Base-by-base conservation (phyloP, 345 rosid species). In the Lagerstroemia speciosa region DNA sequence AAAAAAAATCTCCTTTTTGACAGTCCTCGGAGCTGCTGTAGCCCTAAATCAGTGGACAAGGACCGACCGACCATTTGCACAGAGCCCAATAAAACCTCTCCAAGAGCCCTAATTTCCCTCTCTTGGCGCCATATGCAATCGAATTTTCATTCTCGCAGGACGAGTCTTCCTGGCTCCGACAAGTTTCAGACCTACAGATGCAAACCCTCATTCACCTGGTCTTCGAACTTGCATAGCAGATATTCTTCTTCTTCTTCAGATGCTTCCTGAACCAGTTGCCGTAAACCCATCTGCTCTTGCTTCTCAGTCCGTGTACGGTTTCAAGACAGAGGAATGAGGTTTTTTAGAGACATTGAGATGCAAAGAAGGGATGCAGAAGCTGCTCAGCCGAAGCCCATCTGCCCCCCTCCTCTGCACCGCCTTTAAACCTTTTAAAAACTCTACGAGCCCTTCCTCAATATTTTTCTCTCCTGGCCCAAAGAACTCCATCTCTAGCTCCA, bases 371-470 rank as follows among this genome's bases (percentile, higher is more conserved):
- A 75, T 75, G 78, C 74, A 67, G 78, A 69, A 75, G 68, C 71
- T 75, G 74, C 67, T 75, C 6, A 62, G 46, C 46, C 14, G 74
- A 36, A 66, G 68, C 68, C 65, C 71, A 26, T 62, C 78, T 41
- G 62, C 63, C 62, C 70, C 70, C 64, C 62, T 83, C 74, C 80
- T 87, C 82, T 85, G 77, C 26, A 29, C 79, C 34, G 11, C 78
- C 38, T 68, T 77, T 50, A 84, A 67, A 55, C 78, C 86, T 30
- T 65, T 68, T 53, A 27, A 22, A 41, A 67, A 46, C 66, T 50
- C 43, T 33, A 27, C 62, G 71, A 55, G 26, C 72, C 30, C 27
- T 3, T n/a, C 37, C 52, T 71, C 68, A 5, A 26, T 36, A 22
- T 7, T 38, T 67, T 30, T 3, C 15, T 41, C 46, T 41, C 46